These are phyloP conservation scores for Penicillium psychrofluorescens DNA, from an alignment of 495 filamentous ascomycete species.

Conservation along the genomic window DNA sequence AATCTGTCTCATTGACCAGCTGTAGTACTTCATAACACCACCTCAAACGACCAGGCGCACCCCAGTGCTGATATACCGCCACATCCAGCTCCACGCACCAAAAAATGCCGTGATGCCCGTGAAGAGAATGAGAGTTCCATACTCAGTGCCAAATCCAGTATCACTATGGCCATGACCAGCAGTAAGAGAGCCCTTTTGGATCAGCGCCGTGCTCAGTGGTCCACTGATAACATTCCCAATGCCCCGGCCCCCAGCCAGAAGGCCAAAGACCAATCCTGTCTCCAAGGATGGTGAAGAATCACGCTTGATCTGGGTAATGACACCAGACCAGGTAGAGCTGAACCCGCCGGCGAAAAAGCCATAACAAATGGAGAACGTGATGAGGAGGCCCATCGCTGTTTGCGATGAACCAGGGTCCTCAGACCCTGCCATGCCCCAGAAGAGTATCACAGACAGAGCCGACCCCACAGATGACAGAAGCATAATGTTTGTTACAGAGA, in stretches of 20 bases:
- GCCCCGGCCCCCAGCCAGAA: slow-evolving; percentile 56
- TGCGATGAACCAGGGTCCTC: slow-evolving; percentile 15
- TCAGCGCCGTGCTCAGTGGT: slow-evolving; percentile 50
- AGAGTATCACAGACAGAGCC: slow-evolving; percentile 51
- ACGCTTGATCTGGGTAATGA: slow-evolving; percentile 48
- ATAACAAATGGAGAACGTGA: slow-evolving; percentile 58
- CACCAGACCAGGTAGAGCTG: slow-evolving; percentile 54
- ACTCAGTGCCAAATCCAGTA: slow-evolving; percentile 31
- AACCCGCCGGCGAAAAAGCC: slow-evolving; percentile 64
- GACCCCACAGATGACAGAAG: slow-evolving; percentile 52
- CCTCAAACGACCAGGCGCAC: slow-evolving; percentile 2
- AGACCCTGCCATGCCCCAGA: slow-evolving; percentile 54
- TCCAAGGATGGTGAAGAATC: slow-evolving; percentile 38
- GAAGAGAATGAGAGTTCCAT: slow-evolving; percentile 39
- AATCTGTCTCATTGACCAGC: too few relatives aligned
- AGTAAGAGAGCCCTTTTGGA: slow-evolving; percentile 26
- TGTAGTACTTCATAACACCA: too few relatives aligned
- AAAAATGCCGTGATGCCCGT: slow-evolving; percentile 35
- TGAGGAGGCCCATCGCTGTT: slow-evolving; percentile 48
- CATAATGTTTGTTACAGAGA: slow-evolving; percentile 53
- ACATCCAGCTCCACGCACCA: slow-evolving; percentile 31
- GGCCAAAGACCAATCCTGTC: slow-evolving; percentile 54
- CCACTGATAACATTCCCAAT: slow-evolving; percentile 59
- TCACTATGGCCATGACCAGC: slow-evolving; percentile 3
- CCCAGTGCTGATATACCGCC: slow-evolving; percentile 16